Evolutionary conservation across 495 filamentous ascomycete genomes (phyloP).

Genomic region (Tuber brumale): DNA sequence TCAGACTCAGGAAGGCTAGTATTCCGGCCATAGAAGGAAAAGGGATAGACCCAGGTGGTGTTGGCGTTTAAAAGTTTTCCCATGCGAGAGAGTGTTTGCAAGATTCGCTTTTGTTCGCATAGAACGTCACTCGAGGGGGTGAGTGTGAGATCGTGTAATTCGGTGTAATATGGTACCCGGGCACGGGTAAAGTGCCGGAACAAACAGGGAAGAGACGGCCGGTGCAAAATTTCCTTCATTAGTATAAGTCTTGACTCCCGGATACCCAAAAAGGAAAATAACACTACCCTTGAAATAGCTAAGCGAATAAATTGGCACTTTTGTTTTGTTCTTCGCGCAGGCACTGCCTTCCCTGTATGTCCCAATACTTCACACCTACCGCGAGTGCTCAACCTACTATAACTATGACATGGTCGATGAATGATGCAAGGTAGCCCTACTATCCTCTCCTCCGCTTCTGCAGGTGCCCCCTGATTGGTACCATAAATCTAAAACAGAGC

Average conservation of each 20-base stretch:
- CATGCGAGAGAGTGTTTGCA: neutral
- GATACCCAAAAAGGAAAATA: too few species aligned
- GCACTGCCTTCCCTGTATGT: too few species aligned
- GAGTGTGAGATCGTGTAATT: neutral
- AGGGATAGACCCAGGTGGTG: neutral
- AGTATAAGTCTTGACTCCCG: too few species aligned
- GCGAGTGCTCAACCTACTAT: neutral
- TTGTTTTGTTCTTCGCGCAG: too few species aligned
- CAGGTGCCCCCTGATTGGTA: neutral
- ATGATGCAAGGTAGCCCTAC: neutral
- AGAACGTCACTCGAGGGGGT: neutral
- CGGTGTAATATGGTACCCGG: neutral
- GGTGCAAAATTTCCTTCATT: too few species aligned
- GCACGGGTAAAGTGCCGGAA: too few species aligned
- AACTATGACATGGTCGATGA: neutral
- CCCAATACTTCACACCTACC: too few species aligned
- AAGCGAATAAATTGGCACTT: too few species aligned
- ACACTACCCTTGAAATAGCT: too few species aligned
- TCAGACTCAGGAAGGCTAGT: slow-evolving; percentile 8
- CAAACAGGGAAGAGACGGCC: too few species aligned
- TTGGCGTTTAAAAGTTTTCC: neutral
- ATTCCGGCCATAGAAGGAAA: neutral
- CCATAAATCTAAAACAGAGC: neutral
- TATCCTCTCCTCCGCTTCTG: neutral
- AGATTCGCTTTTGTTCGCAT: neutral